phyloP scores from a whole-genome alignment of 2,329 filamentous ascomycete species.

The Didymella lethalis region DNA sequence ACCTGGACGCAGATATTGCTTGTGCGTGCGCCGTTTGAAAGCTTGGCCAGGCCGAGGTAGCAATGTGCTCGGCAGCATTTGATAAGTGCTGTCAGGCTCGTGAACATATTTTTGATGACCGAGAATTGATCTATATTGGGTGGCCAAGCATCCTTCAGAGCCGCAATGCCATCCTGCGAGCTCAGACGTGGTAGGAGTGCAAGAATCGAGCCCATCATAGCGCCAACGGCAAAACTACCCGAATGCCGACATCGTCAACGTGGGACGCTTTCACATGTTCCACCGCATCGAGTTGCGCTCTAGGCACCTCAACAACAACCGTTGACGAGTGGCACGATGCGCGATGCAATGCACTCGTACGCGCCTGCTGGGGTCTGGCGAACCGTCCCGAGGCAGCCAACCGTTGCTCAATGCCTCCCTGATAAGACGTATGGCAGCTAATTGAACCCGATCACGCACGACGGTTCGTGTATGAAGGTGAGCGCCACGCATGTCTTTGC shows the following conservation, averaged over 20 bases:
- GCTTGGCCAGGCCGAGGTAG: slow-evolving; percentile 15
- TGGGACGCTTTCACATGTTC: slow-evolving; percentile 21
- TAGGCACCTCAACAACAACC: slow-evolving; percentile 17
- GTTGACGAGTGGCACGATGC: slow-evolving; percentile 12
- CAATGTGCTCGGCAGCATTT: slow-evolving; percentile 14
- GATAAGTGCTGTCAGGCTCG: slow-evolving; percentile 13
- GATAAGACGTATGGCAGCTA: slow-evolving; percentile 16
- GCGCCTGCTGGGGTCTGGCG: slow-evolving; percentile 8
- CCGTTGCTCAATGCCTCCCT: slow-evolving; percentile 11
- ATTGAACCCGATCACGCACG: slow-evolving; percentile 4
- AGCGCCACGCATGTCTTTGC: slow-evolving; percentile 9
- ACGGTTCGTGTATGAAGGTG: slow-evolving; percentile 14
- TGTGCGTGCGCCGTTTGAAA: slow-evolving; percentile 7
- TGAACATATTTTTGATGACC: not conserved
- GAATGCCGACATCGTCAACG: slow-evolving; percentile 15
- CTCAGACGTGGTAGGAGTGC: not conserved
- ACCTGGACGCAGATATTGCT: slow-evolving; percentile 16
- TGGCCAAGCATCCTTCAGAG: slow-evolving; percentile 20
- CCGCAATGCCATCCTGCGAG: slow-evolving; percentile 15
- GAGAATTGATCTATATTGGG: slow-evolving; percentile 17
- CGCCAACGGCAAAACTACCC: slow-evolving; percentile 13
- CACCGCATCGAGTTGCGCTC: slow-evolving; percentile 1
- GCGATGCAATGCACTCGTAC: slow-evolving; percentile 14
- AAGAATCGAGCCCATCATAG: not conserved
- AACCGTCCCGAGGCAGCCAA: slow-evolving; percentile 7